A percentile compares a stretch with the other conserved stretches of the same genome.
Conservation (phyloP, 192 early-diverging fungal species). For the Backusella morwellensis region DNA sequence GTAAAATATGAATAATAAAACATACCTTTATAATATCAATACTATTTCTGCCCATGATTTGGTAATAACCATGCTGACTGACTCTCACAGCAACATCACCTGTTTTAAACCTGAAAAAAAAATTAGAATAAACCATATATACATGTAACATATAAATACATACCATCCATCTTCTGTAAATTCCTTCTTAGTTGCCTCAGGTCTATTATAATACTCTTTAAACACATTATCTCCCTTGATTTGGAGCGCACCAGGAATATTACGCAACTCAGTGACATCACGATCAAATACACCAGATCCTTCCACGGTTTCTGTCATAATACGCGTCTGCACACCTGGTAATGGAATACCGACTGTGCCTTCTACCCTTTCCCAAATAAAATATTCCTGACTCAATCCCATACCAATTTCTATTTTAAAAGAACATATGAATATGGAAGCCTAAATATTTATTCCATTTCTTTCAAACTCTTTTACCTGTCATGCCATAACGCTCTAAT, state of each 20-base stretch:
- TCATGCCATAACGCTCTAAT: conserved; percentile 89
- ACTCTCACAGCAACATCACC: conserved; percentile 72
- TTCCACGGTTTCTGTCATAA: conserved; percentile 47
- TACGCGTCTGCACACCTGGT: conserved; percentile 60
- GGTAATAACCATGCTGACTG: conserved; percentile 50
- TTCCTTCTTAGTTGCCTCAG: conserved; percentile 68
- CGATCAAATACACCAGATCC: conserved; percentile 30
- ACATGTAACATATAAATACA: background rate
- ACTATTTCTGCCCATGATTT: conserved; percentile 77
- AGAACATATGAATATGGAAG: no score
- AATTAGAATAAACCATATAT: background rate
- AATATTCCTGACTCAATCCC: conserved; percentile 69
- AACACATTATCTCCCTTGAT: conserved; percentile 77
- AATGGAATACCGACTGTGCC: conserved; percentile 79
- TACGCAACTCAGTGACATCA: conserved; percentile 49
- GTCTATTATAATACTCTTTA: conserved; percentile 71
- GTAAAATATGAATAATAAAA: background rate
- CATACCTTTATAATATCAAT: conserved; percentile 82
- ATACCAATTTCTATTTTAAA: conserved; percentile 72
- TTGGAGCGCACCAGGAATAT: conserved; percentile 66
- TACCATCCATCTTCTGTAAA: conserved; percentile 75
- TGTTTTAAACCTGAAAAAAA: conserved; percentile 58
- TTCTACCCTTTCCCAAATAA: conserved; percentile 31
- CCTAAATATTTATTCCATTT: background rate
- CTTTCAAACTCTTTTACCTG: conserved; percentile 21